Percentiles rank a stretch among this genome's conserved stretches.
Evolutionary conservation across 352 stramenopile species (phyloP).

Genomic region (Peronospora destructor): DNA sequence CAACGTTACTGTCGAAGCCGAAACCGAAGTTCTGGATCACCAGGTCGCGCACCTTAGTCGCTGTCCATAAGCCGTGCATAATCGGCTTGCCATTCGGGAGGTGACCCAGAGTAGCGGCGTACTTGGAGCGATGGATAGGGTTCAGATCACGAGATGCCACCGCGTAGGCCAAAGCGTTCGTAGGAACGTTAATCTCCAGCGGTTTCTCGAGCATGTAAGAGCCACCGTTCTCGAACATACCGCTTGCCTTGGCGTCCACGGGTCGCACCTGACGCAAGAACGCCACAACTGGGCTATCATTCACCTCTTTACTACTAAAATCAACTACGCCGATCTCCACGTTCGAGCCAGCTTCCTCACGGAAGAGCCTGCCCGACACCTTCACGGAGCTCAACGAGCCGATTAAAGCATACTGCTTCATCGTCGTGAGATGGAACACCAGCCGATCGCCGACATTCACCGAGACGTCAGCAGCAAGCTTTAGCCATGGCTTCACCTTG

Average conservation of each 20-base stretch:
- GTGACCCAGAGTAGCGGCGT: slow-evolving; percentile 64
- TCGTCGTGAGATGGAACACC: slow-evolving; percentile 45
- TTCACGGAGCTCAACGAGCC: slow-evolving; percentile 36
- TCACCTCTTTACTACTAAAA: slow-evolving; percentile 33
- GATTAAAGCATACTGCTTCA: slow-evolving; percentile 47
- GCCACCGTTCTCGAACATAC: slow-evolving; percentile 46
- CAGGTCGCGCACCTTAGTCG: slow-evolving; percentile 73
- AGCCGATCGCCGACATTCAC: slow-evolving; percentile 44
- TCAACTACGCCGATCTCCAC: slow-evolving; percentile 29
- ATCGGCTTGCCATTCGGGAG: slow-evolving; percentile 71
- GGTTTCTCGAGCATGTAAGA: slow-evolving; percentile 66
- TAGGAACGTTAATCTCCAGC: slow-evolving; percentile 56
- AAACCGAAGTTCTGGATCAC: slow-evolving; percentile 45
- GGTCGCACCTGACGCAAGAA: slow-evolving; percentile 38
- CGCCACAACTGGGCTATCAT: slow-evolving; percentile 40
- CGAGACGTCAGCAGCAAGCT: slow-evolving; percentile 18
- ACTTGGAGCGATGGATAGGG: slow-evolving; percentile 77
- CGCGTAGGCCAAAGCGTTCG: slow-evolving; percentile 58
- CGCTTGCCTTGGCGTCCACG: slow-evolving; percentile 16
- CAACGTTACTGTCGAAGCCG: slow-evolving; percentile 58
- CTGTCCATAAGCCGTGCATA: slow-evolving; percentile 87
- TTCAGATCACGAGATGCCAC: slow-evolving; percentile 81
- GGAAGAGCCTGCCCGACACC: slow-evolving; percentile 42
- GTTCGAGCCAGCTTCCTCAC: slow-evolving; percentile 31
- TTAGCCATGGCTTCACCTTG: slow-evolving; percentile 61